These are phyloP conservation scores for Aspergillus sp. DNA, from an alignment of 2,329 filamentous ascomycete genomes.

Conservation along the genomic window DNA sequence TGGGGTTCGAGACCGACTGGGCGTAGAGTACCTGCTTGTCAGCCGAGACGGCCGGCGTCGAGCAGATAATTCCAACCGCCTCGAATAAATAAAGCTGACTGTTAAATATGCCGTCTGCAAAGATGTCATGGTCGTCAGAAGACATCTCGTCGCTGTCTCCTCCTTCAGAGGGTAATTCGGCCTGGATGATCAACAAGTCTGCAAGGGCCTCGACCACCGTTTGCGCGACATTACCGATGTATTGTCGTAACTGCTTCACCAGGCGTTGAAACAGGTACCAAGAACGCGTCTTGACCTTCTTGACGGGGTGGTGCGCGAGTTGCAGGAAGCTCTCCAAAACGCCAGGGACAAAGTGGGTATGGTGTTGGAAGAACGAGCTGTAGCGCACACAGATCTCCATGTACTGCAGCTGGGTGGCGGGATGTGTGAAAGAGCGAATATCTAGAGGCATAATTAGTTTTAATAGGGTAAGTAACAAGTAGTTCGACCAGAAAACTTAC, in stretches of 20 bases:
- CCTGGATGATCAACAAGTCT: slow-evolving; percentile 82
- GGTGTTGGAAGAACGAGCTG: slow-evolving; percentile 81
- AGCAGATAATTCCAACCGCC: slow-evolving; percentile 86
- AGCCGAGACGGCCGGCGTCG: slow-evolving; percentile 63
- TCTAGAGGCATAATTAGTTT: slow-evolving; percentile 42
- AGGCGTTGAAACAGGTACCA: slow-evolving; percentile 97
- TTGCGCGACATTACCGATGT: slow-evolving; percentile 83
- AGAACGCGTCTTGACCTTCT: slow-evolving; percentile 78
- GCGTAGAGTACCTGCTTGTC: slow-evolving; percentile 84
- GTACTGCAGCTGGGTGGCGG: slow-evolving; percentile 87
- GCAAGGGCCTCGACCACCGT: slow-evolving; percentile 83
- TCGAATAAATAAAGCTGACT: slow-evolving; percentile 92
- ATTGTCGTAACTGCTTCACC: slow-evolving; percentile 73
- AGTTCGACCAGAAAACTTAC: slow-evolving; percentile 42
- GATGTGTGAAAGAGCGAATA: slow-evolving; percentile 77
- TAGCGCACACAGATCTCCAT: slow-evolving; percentile 99
- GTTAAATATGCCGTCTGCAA: slow-evolving; percentile 81
- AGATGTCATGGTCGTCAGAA: slow-evolving; percentile 83
- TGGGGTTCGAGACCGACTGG: slow-evolving; percentile 76
- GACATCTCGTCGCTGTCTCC: slow-evolving; percentile 80
- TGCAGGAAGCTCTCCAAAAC: slow-evolving; percentile 87
- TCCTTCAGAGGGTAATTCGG: slow-evolving; percentile 70
- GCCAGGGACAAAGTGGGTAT: slow-evolving; percentile 70
- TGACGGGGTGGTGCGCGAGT: slow-evolving; percentile 78
- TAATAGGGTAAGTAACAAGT: background rate